phyloP scores from a whole-genome alignment of 106 monocot genomes.

The Allium fistulosum region DNA sequence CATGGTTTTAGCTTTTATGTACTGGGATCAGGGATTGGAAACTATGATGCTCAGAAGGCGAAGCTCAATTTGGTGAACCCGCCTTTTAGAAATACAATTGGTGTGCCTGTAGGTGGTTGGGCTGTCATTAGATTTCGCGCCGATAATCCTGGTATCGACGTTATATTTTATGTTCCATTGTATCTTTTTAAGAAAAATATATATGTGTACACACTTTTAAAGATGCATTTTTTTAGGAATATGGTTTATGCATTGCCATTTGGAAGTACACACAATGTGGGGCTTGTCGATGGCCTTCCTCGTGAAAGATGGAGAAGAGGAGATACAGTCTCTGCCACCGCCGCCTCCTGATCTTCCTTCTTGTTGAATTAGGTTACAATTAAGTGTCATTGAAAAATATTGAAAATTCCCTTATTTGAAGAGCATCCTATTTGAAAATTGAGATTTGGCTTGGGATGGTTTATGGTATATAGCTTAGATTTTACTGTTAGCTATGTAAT shows the following conservation, averaged over 20 bases:
- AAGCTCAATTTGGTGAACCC: conserved; percentile 42
- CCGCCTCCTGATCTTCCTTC: conserved; percentile 46
- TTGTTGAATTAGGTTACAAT: no score
- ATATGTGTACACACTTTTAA: not conserved
- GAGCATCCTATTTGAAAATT: no score
- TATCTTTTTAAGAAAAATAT: not conserved
- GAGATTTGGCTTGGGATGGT: no score
- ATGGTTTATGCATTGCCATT: conserved; percentile 56
- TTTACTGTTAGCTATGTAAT: no score
- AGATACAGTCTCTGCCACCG: conserved; percentile 36
- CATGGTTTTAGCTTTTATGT: conserved; percentile 57
- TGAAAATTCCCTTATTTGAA: no score
- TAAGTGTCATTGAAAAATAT: no score
- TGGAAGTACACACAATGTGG: conserved; percentile 49
- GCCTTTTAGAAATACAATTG: conserved; percentile 35
- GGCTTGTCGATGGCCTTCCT: conserved; percentile 46
- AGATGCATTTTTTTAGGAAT: conserved; percentile 13
- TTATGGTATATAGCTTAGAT: no score
- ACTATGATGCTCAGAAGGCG: conserved; percentile 25
- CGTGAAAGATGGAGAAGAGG: conserved; percentile 29
- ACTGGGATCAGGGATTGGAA: conserved; percentile 43
- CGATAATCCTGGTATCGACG: conserved; percentile 40
- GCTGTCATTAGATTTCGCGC: conserved; percentile 40
- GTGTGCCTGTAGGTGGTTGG: conserved; percentile 50
- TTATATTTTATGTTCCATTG: not conserved